Evolutionary conservation across 805 yeast genomes (phyloP).

Genomic region (Monosporozyma yasuniensis): DNA sequence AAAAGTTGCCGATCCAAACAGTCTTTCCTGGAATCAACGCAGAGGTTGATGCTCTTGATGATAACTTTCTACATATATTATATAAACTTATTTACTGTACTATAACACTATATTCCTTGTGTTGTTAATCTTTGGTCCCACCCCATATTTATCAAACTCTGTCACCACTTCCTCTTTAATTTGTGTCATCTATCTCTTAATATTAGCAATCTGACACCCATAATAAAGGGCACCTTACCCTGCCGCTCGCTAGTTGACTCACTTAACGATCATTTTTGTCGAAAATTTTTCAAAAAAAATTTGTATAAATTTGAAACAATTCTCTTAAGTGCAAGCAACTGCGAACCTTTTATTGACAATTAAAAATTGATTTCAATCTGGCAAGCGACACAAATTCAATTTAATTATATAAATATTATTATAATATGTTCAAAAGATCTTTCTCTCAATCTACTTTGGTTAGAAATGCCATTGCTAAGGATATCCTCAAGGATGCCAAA

Average conservation of each 20-base stretch:
- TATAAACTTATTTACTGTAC: neutral
- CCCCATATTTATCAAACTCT: too few species aligned
- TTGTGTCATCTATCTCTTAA: neutral
- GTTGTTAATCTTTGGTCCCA: too few species aligned
- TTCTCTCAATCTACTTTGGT: slow-evolving; percentile 8
- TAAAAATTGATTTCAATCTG: neutral
- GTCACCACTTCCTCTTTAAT: neutral
- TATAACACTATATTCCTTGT: too few species aligned
- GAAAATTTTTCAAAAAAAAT: neutral
- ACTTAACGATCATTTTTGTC: slow-evolving; percentile 8
- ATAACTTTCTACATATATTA: too few species aligned
- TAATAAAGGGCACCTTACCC: neutral
- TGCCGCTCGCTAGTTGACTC: slow-evolving; percentile 13
- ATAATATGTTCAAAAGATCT: slow-evolving; percentile 16
- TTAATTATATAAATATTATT: neutral
- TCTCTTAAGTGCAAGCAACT: slow-evolving; percentile 16
- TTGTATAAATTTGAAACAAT: neutral
- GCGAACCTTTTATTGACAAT: slow-evolving; percentile 6
- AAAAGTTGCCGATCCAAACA: slow-evolving; percentile 61
- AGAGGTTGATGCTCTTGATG: neutral
- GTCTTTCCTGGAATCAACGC: slow-evolving; percentile 63
- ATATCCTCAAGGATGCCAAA: slow-evolving; percentile 5
- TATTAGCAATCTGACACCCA: neutral
- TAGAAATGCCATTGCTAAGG: slow-evolving; percentile 7
- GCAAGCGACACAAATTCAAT: neutral